Conservation (phyloP, 2,329 filamentous ascomycete genomes). For the Colletotrichum sp. region DNA sequence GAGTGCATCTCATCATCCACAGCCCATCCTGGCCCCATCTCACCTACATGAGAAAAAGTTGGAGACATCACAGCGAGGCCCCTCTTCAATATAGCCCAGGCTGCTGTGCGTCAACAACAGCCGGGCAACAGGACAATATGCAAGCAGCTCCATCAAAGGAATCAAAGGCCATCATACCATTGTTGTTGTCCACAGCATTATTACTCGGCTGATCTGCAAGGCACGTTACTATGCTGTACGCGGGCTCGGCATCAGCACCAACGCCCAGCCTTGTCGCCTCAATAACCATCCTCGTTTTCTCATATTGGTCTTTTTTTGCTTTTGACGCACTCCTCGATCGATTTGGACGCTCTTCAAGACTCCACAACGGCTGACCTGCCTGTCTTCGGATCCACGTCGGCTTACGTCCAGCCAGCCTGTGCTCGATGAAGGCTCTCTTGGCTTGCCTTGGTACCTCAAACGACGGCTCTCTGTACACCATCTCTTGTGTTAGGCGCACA, state of each 20-base stretch:
- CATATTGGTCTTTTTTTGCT: not conserved
- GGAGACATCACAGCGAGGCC: not conserved
- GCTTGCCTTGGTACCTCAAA: not conserved
- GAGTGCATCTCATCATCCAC: slow-evolving; percentile 8
- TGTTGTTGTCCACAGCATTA: not conserved
- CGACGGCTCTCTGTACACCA: not conserved
- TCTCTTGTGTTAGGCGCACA: not conserved
- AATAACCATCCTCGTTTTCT: not conserved
- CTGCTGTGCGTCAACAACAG: not conserved
- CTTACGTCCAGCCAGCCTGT: not conserved
- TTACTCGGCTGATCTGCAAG: slow-evolving; percentile 8
- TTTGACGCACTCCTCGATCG: not conserved
- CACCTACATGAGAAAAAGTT: slow-evolving; percentile 8
- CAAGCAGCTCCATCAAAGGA: not conserved
- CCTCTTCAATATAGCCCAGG: not conserved
- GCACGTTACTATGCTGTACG: not conserved
- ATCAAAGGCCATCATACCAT: not conserved
- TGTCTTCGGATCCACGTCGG: not conserved
- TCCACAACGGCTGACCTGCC: not conserved
- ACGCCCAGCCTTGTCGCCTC: not conserved
- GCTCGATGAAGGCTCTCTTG: not conserved
- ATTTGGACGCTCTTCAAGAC: not conserved
- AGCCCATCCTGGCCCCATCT: not conserved
- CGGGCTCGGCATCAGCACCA: not conserved
- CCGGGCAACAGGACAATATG: not conserved